Conservation (phyloP, 306 rosid genomes). For the Macrotyloma uniflorum region DNA sequence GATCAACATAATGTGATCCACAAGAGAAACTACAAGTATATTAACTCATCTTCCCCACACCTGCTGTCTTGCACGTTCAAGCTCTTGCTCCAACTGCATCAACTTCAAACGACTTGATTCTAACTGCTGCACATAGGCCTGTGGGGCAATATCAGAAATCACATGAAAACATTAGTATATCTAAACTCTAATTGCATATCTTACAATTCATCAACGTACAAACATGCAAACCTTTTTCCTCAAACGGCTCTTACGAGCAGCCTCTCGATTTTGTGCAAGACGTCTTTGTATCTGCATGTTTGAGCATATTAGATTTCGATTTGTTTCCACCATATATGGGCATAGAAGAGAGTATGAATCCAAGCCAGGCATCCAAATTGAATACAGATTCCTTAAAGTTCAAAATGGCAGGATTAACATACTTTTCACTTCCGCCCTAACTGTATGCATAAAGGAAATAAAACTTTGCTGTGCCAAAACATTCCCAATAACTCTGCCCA, state of each 20-base stretch:
- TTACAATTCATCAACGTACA: constrained; percentile 34
- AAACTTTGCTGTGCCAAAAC: neutral
- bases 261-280: constrained; percentile 99
- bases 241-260: constrained; percentile 97
- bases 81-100: constrained; percentile 91
- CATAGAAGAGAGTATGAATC: constrained; percentile 10
- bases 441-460: neutral
- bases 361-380: neutral
- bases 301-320: constrained; percentile 28
- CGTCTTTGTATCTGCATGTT: constrained; percentile 81
- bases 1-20: constrained; percentile 9
- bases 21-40: constrained; percentile 31
- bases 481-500: neutral
- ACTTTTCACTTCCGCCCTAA: neutral
- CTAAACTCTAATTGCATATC: constrained; percentile 19
- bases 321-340: neutral
- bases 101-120: constrained; percentile 93
- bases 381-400: constrained; percentile 17
- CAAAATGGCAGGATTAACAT: neutral
- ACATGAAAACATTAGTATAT: constrained; percentile 22
- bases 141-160: constrained; percentile 39
- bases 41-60: constrained; percentile 50
- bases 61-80: constrained; percentile 84
- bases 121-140: constrained; percentile 96
- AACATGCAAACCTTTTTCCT: constrained; percentile 81